Conservation (phyloP, 805 yeast species). For the Metschnikowia corniflorae region DNA sequence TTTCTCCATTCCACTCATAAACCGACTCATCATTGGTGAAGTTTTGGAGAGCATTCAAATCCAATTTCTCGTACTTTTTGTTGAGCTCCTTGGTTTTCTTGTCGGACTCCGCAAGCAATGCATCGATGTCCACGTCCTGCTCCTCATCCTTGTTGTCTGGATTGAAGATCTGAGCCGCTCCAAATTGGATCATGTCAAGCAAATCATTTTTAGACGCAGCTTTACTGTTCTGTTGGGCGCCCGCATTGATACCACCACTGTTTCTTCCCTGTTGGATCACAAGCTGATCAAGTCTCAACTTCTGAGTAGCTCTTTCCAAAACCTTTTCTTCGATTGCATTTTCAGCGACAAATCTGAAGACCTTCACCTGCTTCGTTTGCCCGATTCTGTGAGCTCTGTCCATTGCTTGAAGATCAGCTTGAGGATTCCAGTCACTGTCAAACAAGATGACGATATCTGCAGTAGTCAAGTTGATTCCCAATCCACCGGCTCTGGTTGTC, state of each 20-base stretch:
- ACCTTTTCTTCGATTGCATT: constrained; percentile 83
- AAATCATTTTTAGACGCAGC: constrained; percentile 65
- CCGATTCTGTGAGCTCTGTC: constrained; percentile 89
- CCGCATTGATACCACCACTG: constrained; percentile 24
- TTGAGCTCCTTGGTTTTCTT: constrained; percentile 59
- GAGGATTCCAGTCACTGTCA: constrained; percentile 89
- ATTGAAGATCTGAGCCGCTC: constrained; percentile 64
- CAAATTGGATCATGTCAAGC: constrained; percentile 78
- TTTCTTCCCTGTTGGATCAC: constrained; percentile 76
- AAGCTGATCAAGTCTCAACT: constrained; percentile 71
- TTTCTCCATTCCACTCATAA: constrained; percentile 86
- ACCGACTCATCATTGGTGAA: constrained; percentile 66
- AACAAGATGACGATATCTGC: constrained; percentile 74
- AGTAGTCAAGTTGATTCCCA: constrained; percentile 78
- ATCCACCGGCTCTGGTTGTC: constrained; percentile 88
- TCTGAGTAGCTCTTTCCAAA: constrained; percentile 77
- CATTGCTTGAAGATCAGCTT: constrained; percentile 87
- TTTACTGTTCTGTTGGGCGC: constrained; percentile 33
- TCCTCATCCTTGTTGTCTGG: constrained; percentile 32
- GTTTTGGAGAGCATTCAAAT: constrained; percentile 74
- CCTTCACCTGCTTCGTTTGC: constrained; percentile 79
- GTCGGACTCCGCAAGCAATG: constrained; percentile 57
- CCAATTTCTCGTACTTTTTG: constrained; percentile 60
- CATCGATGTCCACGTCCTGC: constrained; percentile 57
- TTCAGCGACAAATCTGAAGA: constrained; percentile 72